A percentile compares a stretch with the other conserved stretches of the same genome.
These are phyloP conservation scores for Termitomyces sp. DNA, from an alignment of 768 basidiomycete genomes.

Conservation along the genomic window DNA sequence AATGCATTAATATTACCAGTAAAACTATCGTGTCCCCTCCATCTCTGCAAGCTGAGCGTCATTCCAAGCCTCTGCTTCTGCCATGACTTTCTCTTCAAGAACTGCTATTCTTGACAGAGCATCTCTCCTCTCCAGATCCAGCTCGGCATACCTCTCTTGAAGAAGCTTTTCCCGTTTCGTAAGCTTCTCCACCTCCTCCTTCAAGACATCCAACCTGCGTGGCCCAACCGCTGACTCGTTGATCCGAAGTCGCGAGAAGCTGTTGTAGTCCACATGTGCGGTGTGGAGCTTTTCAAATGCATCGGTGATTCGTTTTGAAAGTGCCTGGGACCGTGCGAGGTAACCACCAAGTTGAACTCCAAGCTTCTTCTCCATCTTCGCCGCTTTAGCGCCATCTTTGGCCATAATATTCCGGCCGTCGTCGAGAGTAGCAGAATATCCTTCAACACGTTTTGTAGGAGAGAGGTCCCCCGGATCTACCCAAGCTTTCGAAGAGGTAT, in stretches of 20 bases:
- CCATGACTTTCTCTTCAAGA: conserved; percentile 87
- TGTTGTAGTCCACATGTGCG: conserved; percentile 70
- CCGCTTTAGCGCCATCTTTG: conserved; percentile 75
- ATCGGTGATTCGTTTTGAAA: conserved; percentile 60
- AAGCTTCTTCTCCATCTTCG: conserved; percentile 91
- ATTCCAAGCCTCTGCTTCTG: conserved; percentile 78
- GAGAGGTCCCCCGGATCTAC: conserved; percentile 63
- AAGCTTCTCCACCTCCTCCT: conserved; percentile 83
- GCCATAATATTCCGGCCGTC: conserved; percentile 70
- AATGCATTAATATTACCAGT: conserved; percentile 13
- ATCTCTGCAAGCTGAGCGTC: conserved; percentile 71
- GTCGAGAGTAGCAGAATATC: conserved; percentile 60
- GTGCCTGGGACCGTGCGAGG: conserved; percentile 66
- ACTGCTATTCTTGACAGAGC: conserved; percentile 53
- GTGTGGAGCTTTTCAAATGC: conserved; percentile 72
- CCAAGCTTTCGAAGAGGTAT: conserved; percentile 58
- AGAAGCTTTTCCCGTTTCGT: conserved; percentile 74
- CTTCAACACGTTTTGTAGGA: conserved; percentile 56
- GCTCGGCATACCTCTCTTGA: conserved; percentile 83
- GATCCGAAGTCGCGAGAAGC: conserved; percentile 69
- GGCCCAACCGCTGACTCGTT: conserved; percentile 81
- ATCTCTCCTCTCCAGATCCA: conserved; percentile 69
- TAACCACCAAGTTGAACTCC: conserved; percentile 89
- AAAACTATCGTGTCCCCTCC: conserved; percentile 37
- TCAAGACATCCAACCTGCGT: conserved; percentile 69